Evolutionary conservation across 2,329 filamentous ascomycete genomes (phyloP), one percentile per base, ranked within the genome.

Genomic region (Ilyonectria destructans): DNA sequence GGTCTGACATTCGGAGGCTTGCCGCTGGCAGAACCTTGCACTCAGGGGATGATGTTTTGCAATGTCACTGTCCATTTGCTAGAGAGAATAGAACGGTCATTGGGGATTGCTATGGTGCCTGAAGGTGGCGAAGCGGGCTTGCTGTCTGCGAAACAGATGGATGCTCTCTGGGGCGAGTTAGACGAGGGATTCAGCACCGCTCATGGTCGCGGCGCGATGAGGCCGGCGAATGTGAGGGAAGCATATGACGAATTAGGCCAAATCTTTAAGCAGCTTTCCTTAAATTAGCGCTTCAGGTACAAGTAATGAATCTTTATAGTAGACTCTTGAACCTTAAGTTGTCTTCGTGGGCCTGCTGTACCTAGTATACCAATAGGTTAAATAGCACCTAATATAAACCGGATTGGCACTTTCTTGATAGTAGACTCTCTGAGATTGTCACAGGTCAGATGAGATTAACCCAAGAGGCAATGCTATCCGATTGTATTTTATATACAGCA

Each of bases 151-250:
- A 35, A 29, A 33, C 29, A 54, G 35, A 19, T 35, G 7, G 29
- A 54, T 29, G 51, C 35, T 29, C 51, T 54, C 12, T 54, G 29
- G 51, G 17, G 51, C 35, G 51, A 54, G 51, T 37, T 54, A 10
- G 29, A 54, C 51, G 51, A 29, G 19, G 35, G 51, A 35, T 3
- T 15, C 17, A n/a, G 4, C 12, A 33, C 35, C 10, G 35, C 21
- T 33, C 31, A 15, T 54, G 51, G 51, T n/a, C 29, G 35, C 10
- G 51, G 29, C 19, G 19, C n/a, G 6, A 54, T 35, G 29, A 37
- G 26, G 17, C 51, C 51, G 8, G 51, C 29, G 9, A 33, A 54
- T 7, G 2, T 54, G 17, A 54, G 17, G 51, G 17, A 29, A 35
- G 10, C 21, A 33, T 33, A 37, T 54, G 51, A 29, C 3, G 35